Base-by-base conservation (phyloP, 2,329 filamentous ascomycete genomes). In the Fusarium chaquense region DNA sequence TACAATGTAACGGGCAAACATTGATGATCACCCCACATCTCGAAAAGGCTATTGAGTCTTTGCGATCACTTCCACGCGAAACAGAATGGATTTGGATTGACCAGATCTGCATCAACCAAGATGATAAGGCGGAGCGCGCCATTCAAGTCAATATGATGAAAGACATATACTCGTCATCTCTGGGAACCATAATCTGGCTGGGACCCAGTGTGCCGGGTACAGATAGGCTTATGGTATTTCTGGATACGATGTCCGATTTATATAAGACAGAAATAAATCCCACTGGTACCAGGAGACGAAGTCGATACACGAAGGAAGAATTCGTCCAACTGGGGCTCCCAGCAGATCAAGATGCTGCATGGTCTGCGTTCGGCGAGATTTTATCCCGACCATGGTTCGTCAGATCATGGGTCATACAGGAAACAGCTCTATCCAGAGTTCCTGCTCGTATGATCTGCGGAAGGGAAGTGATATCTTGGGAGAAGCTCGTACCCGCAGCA, bases 191-290 rank as follows among this genome's bases (percentile, higher is more conserved):
- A 6, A 4, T 40, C 11, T 40, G 36, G 36, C n/a, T 40, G 0
- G n/a, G 36, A 1, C 6, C 36, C 1, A 20, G 6, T 20, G n/a
- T 40, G 3, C 3, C n/a, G 1, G 11, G 6, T 8, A 20, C 11
- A 0, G 11, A 40, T 1, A 40, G 1, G 6, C 36, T 40, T 13
- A 13, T 7, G 6, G 2, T n/a, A 1, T 0, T 40, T 6, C n/a
- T 40, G 2, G 36, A 40, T 5, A 4, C 3, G 1, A 20, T 40
- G 36, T 22, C 36, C 4, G 3, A 3, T 15, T 20, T 40, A 0
- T 11, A 40, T 0, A 40, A 20, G 13, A 2, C 2, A 40, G 36
- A 40, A n/a, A 40, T 40, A 13, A 40, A 40, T 3, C n/a, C 11
- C n/a, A 20, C n/a, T 0, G 36, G 36, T 0, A 40, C 36, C 2